Percentiles rank a stretch among this genome's conserved stretches.
Conservation (phyloP, 1,284 basidiomycete species). For the Pisolithus thermaeus region DNA sequence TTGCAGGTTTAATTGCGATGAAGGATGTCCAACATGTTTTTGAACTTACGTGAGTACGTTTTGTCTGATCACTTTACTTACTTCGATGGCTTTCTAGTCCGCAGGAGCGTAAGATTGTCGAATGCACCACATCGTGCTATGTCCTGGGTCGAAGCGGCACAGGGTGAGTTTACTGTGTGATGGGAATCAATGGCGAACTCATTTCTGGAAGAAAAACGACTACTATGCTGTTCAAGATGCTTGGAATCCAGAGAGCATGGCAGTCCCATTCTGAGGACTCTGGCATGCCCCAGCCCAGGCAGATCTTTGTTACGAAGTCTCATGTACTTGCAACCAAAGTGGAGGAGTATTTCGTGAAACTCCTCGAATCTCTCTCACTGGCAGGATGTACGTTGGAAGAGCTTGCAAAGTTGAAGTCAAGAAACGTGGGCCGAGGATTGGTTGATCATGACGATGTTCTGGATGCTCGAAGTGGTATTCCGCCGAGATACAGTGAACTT, state of each 20-base stretch:
- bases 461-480: conserved; percentile 42
- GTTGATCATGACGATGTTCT: conserved; percentile 47
- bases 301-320: conserved; percentile 71
- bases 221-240: conserved; percentile 70
- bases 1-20: conserved; percentile 39
- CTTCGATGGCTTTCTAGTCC: conserved; percentile 32
- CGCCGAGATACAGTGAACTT: conserved; percentile 51
- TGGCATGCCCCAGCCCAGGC: conserved; percentile 42
- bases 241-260: conserved; percentile 54
- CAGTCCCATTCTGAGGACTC: conserved; percentile 25
- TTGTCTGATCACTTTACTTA: conserved; percentile 4
- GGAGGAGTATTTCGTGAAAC: conserved; percentile 57
- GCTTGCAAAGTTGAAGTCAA: conserved; percentile 26
- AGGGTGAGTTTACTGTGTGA: conserved; percentile 36
- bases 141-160: conserved; percentile 70
- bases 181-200: too few species aligned
- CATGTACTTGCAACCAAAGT: conserved; percentile 59
- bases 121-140: conserved; percentile 56
- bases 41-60: conserved; percentile 44
- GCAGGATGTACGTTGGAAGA: conserved; percentile 35
- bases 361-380: conserved; percentile 42
- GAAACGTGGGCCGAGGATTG: conserved; percentile 31
- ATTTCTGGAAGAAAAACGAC: conserved; percentile 56
- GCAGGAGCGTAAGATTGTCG: conserved; percentile 56
- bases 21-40: conserved; percentile 46